These are phyloP conservation scores for Canna indica DNA, from an alignment of 176 grass and related monocot species.

Conservation along the genomic window DNA sequence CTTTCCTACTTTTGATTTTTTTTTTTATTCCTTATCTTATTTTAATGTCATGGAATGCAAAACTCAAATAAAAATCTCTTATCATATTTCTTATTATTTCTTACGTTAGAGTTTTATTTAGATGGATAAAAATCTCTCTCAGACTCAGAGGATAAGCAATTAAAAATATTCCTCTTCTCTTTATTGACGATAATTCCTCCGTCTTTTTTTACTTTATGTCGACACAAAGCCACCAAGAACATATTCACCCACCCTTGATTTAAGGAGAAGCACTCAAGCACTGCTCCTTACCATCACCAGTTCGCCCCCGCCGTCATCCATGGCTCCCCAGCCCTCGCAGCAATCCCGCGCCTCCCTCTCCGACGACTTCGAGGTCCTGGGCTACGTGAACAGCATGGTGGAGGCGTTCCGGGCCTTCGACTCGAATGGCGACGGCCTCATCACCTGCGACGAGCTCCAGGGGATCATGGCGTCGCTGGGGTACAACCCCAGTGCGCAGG, in stretches of 20 bases:
- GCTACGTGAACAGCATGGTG: slow-evolving; percentile 71
- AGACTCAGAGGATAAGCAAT: no score
- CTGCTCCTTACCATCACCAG: neutral
- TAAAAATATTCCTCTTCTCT: no score
- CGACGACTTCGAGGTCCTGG: slow-evolving; percentile 57
- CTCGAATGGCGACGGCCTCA: slow-evolving; percentile 51
- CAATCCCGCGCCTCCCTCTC: slow-evolving; percentile 15
- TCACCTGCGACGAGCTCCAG: slow-evolving; percentile 45
- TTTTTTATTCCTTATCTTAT: no score
- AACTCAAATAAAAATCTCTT: no score
- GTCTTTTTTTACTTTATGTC: slow-evolving; percentile 46
- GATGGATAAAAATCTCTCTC: no score
- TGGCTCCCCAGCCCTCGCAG: slow-evolving; percentile 23
- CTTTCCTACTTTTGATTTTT: no score
- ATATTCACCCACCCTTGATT: slow-evolving; percentile 23
- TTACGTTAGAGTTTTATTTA: no score
- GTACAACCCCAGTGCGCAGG: slow-evolving; percentile 31
- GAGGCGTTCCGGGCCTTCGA: slow-evolving; percentile 91
- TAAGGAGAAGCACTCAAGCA: neutral
- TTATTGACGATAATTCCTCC: slow-evolving; percentile 28
- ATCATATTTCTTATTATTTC: no score
- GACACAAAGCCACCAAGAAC: slow-evolving; percentile 44
- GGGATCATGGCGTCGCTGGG: slow-evolving; percentile 65
- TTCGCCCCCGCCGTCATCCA: slow-evolving; percentile 10
- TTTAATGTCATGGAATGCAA: no score